phyloP scores from a whole-genome alignment of 176 grass and related monocot species.

The Phoenix roebelenii region DNA sequence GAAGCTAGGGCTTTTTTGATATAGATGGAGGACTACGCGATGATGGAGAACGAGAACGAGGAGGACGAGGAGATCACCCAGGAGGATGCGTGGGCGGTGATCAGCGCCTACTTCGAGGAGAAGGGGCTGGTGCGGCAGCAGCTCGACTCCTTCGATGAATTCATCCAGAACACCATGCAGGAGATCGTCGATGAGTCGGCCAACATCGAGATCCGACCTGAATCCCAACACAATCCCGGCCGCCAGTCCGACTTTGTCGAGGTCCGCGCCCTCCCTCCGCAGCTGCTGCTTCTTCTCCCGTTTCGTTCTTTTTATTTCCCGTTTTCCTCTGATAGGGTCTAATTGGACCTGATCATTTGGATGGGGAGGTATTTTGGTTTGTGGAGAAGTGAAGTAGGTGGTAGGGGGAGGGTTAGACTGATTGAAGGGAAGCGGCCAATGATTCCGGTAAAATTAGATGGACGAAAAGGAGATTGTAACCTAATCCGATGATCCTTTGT shows the following conservation, averaged over 20 bases:
- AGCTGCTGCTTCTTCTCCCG: too few relatives aligned
- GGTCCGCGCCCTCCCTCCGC: slow-evolving; percentile 16
- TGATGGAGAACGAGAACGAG: slow-evolving; percentile 20
- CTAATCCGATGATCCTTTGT: too few relatives aligned
- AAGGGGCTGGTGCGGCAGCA: slow-evolving; percentile 94
- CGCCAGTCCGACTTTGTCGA: slow-evolving; percentile 90
- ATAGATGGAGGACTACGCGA: slow-evolving; percentile 32
- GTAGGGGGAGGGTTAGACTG: too few relatives aligned
- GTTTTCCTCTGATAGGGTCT: too few relatives aligned
- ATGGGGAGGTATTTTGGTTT: too few relatives aligned
- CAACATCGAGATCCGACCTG: slow-evolving; percentile 89
- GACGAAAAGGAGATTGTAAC: too few relatives aligned
- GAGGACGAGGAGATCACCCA: slow-evolving; percentile 89
- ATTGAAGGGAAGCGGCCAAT: too few relatives aligned
- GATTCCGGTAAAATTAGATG: too few relatives aligned
- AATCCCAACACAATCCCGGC: slow-evolving; percentile 96
- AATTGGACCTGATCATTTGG: too few relatives aligned
- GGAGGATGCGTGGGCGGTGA: slow-evolving; percentile 94
- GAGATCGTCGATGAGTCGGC: slow-evolving; percentile 93
- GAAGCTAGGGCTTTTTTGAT: too few relatives aligned
- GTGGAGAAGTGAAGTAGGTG: too few relatives aligned
- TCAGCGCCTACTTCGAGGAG: slow-evolving; percentile 97
- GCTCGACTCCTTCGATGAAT: slow-evolving; percentile 95
- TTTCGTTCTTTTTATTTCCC: slow-evolving; percentile 20
- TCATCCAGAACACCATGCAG: slow-evolving; percentile 98